Conservation (phyloP, 495 filamentous ascomycete species). For the Glarea lozoyensis region DNA sequence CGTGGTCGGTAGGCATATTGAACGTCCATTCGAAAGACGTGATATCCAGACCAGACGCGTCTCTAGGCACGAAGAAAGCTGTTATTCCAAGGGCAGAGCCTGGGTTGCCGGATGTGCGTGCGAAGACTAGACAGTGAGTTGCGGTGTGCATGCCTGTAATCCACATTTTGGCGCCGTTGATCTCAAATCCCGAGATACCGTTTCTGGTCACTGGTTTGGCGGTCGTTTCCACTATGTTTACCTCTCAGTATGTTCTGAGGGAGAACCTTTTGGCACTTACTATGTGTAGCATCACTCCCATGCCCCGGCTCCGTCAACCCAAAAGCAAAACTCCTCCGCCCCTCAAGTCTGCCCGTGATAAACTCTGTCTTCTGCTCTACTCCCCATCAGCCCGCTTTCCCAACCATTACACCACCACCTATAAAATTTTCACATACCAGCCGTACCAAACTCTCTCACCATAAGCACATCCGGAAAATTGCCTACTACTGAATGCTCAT, state of each 20-base stretch:
- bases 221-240: too few relatives aligned
- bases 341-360: constrained; percentile 38
- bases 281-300: too few relatives aligned
- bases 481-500: constrained; percentile 47
- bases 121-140: constrained; percentile 51
- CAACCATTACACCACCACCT: too few relatives aligned
- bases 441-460: constrained; percentile 45
- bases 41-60: constrained; percentile 36
- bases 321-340: constrained; percentile 43
- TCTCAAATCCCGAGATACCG: constrained; percentile 23
- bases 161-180: constrained; percentile 52
- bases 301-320: constrained; percentile 53
- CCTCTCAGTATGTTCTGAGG: too few relatives aligned
- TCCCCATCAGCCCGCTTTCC: too few relatives aligned
- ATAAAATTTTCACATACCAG: constrained; percentile 4
- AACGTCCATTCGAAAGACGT: constrained; percentile 51
- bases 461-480: constrained; percentile 52
- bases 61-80: constrained; percentile 44
- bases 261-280: too few relatives aligned
- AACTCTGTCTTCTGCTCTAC: constrained; percentile 37
- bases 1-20: constrained; percentile 55
- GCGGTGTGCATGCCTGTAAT: constrained; percentile 50
- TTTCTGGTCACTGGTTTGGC: too few relatives aligned
- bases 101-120: constrained; percentile 37
- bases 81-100: constrained; percentile 44